phyloP scores from a whole-genome alignment of 2,329 filamentous ascomycete species.

The Chrysoporthe cubensis region DNA sequence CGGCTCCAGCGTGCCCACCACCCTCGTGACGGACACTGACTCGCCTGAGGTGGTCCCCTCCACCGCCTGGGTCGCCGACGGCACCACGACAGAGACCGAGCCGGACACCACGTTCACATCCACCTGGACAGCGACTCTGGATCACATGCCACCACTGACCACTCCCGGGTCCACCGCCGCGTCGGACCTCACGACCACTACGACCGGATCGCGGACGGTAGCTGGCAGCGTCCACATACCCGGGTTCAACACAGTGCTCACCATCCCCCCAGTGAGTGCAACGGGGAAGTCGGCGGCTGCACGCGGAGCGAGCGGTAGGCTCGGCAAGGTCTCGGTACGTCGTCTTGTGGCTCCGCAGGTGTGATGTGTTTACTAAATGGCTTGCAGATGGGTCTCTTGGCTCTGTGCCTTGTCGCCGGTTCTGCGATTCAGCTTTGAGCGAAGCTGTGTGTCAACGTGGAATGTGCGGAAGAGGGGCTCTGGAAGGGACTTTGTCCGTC shows the following conservation, averaged over 20 bases:
- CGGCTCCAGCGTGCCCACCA: constrained; percentile 19
- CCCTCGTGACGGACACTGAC: constrained; percentile 21
- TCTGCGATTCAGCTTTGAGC: constrained; percentile 13
- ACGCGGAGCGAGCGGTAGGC: background rate
- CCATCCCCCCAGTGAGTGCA: background rate
- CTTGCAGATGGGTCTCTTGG: constrained; percentile 16
- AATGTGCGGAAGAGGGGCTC: background rate
- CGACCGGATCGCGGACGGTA: background rate
- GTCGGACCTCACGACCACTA: background rate
- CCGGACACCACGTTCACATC: background rate
- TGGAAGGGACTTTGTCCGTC: background rate
- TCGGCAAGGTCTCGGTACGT: constrained; percentile 22
- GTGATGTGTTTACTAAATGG: constrained; percentile 8
- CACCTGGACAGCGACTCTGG: background rate
- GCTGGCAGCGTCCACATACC: background rate
- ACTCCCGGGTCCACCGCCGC: background rate
- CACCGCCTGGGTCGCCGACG: background rate
- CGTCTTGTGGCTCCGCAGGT: background rate
- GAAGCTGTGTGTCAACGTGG: background rate
- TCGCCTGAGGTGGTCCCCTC: background rate
- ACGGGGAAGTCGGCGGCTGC: background rate
- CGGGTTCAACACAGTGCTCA: background rate
- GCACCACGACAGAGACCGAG: background rate
- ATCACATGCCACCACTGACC: background rate
- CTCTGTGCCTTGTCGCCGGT: constrained; percentile 16